Percentiles rank a stretch among this genome's conserved stretches.
Evolutionary conservation across 305 asterid genomes (phyloP).

Genomic region (Withania somnifera): DNA sequence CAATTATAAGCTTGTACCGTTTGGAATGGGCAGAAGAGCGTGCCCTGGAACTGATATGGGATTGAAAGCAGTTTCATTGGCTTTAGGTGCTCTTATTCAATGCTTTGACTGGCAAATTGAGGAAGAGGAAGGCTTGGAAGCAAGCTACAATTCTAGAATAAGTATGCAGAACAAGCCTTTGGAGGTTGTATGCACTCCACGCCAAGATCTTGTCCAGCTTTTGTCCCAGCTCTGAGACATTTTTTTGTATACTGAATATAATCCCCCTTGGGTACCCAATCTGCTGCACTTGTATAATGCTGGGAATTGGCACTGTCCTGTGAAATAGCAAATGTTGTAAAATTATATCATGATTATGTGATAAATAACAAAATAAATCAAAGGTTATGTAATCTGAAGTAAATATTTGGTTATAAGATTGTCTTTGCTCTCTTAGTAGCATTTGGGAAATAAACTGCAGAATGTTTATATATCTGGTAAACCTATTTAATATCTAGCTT

Average conservation of each 20-base stretch:
- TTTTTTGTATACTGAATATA: neutral
- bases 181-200: conserved; percentile 10
- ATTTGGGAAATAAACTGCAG: neutral
- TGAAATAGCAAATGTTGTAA: neutral
- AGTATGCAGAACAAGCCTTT: conserved; percentile 10
- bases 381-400: neutral
- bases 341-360: neutral
- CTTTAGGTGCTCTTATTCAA: conserved; percentile 21
- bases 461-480: neutral
- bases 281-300: neutral
- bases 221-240: conserved; percentile 5
- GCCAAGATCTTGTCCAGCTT: neutral
- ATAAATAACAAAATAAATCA: neutral
- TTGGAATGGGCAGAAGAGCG: conserved; percentile 27
- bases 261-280: neutral
- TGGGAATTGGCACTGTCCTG: neutral
- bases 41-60: conserved; percentile 23
- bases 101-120: conserved; percentile 18
- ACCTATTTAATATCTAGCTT: neutral
- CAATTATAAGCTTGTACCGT: conserved; percentile 18
- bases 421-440: neutral
- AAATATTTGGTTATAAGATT: neutral
- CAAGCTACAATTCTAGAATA: neutral
- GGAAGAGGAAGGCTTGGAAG: neutral
- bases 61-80: conserved; percentile 9